Conservation (phyloP, 306 rosid species). For the Fragaria iinumae region DNA sequence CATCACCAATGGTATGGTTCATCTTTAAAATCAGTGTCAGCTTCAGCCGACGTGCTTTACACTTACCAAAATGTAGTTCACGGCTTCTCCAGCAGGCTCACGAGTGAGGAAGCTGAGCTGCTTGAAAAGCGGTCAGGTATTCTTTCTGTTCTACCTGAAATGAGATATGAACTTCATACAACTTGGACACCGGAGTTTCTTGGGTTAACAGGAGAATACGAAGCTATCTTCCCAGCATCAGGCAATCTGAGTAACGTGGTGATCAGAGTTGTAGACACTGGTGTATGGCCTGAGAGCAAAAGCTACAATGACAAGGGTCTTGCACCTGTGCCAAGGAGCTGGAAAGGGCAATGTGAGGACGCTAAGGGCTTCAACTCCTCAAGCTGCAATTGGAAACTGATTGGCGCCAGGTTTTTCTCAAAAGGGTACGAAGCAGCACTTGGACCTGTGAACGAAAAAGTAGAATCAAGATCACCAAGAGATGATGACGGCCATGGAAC, state of each 20-base stretch:
- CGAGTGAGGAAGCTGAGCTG: slow-evolving; percentile 54
- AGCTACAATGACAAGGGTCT: slow-evolving; percentile 54
- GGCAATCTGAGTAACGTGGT: slow-evolving; percentile 42
- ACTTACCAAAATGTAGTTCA: slow-evolving; percentile 53
- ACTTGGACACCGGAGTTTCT: slow-evolving; percentile 75
- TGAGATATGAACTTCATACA: slow-evolving; percentile 61
- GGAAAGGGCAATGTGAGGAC: slow-evolving; percentile 68
- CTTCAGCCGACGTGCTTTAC: slow-evolving; percentile 55
- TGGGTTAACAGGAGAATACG: slow-evolving; percentile 39
- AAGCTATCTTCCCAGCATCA: slow-evolving; percentile 14
- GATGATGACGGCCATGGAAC: slow-evolving; percentile 75
- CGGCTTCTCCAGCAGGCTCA: slow-evolving; percentile 69
- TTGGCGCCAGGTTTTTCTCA: slow-evolving; percentile 63
- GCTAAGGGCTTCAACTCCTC: slow-evolving; percentile 51
- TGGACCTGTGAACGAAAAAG: slow-evolving; percentile 39
- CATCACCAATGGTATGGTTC: slow-evolving; percentile 58
- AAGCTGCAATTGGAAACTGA: slow-evolving; percentile 60
- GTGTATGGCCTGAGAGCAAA: slow-evolving; percentile 65
- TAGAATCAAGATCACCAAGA: slow-evolving; percentile 64
- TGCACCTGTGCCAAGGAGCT: slow-evolving; percentile 52
- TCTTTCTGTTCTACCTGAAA: slow-evolving; percentile 53
- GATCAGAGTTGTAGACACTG: slow-evolving; percentile 62
- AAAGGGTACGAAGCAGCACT: slow-evolving; percentile 48
- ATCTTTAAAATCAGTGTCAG: slow-evolving; percentile 54
- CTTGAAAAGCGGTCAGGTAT: slow-evolving; percentile 51